These are phyloP conservation scores for Curvularia eragrostidis DNA, from an alignment of 2,329 filamentous ascomycete genomes.

Conservation along the genomic window DNA sequence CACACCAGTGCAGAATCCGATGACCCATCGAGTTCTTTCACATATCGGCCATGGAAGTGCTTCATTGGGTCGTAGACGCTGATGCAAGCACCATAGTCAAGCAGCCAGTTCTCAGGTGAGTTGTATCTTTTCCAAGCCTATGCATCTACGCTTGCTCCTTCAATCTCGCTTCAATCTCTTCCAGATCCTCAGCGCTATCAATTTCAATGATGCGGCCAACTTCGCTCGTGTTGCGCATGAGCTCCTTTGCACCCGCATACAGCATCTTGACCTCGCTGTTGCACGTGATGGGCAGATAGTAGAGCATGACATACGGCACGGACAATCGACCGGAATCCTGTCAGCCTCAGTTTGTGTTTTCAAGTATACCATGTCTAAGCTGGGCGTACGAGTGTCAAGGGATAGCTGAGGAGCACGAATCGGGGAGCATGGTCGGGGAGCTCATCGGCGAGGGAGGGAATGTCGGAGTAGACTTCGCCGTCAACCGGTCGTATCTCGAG, in stretches of 20 bases:
- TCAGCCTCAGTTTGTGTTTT: constrained; percentile 12
- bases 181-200: constrained; percentile 78
- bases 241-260: constrained; percentile 93
- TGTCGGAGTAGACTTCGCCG: constrained; percentile 79
- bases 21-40: neutral
- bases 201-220: constrained; percentile 89
- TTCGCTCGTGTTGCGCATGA: constrained; percentile 92
- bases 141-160: constrained; percentile 30
- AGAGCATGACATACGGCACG: constrained; percentile 92
- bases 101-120: neutral
- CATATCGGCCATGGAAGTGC: neutral
- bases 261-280: constrained; percentile 88
- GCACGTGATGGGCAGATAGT: constrained; percentile 92
- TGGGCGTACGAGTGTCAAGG: constrained; percentile 75
- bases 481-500: constrained; percentile 88
- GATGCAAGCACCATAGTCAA: neutral
- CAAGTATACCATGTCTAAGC: constrained; percentile 9
- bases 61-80: neutral
- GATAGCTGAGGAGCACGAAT: constrained; percentile 90
- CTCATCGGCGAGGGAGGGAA: constrained; percentile 84
- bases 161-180: constrained; percentile 78
- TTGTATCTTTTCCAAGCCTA: neutral
- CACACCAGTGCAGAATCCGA: neutral
- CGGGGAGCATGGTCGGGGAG: constrained; percentile 91
- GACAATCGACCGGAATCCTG: constrained; percentile 82